Evolutionary conservation across 2,329 filamentous ascomycete species (phyloP).

Genomic region (Lachnellula occidentalis): DNA sequence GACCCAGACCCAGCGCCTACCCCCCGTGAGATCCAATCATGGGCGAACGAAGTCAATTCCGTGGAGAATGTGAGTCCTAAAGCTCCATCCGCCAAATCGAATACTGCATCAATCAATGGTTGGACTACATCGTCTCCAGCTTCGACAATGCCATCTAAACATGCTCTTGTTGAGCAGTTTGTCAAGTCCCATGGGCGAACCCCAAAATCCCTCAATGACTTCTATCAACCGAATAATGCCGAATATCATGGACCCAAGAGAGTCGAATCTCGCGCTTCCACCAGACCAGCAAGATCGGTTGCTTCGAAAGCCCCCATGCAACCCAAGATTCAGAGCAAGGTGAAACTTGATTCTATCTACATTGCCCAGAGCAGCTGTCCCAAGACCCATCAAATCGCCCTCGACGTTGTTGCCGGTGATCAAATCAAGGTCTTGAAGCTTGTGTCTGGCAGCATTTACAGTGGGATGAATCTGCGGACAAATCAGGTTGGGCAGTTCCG

Average conservation of each 20-base stretch:
- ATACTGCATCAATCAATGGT: neutral
- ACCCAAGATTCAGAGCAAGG: neutral
- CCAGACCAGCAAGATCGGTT: neutral
- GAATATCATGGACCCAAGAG: conserved; percentile 2
- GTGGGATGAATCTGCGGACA: conserved; percentile 17
- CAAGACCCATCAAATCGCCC: neutral
- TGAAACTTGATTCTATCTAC: conserved; percentile 10
- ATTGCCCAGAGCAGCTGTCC: conserved; percentile 4
- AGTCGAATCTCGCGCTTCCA: conserved; percentile 7
- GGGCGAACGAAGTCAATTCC: conserved; percentile 10
- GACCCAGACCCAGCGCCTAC: neutral
- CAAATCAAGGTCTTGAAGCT: conserved; percentile 15
- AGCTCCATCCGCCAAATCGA: neutral
- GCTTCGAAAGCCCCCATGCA: neutral
- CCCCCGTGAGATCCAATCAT: conserved; percentile 14
- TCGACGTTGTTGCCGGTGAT: conserved; percentile 17
- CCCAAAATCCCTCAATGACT: conserved; percentile 11
- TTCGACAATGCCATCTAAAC: neutral
- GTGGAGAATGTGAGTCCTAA: neutral
- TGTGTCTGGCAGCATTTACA: conserved; percentile 18
- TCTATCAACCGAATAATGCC: conserved; percentile 23
- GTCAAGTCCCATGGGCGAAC: conserved; percentile 6
- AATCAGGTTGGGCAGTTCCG: conserved; percentile 11
- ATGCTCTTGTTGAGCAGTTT: conserved; percentile 10
- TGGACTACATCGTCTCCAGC: neutral